Base-by-base conservation (phyloP, 768 basidiomycete species). In the button mushroom (Agaricus bisporus) region DNA sequence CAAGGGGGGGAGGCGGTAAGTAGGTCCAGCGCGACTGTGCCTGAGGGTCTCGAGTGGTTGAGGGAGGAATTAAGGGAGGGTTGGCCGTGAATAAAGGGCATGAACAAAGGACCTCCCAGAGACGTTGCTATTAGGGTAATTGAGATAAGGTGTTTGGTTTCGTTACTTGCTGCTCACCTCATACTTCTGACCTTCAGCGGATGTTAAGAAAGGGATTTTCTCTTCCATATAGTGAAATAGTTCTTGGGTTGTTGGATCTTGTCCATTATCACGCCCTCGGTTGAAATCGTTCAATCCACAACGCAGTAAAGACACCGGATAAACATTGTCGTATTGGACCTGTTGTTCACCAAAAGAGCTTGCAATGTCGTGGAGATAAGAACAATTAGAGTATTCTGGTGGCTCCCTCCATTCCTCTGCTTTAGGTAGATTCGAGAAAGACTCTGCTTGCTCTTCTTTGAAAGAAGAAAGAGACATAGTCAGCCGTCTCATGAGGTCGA, bases 101-200 rank as follows among this genome's bases (percentile, higher is more conserved):
- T 11, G 68, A 76, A 41, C 73, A 78, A 18, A 87, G 79, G 2
- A 78, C 78, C 35, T 80, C 73, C 85, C 86, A 89, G 20, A 89
- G 66, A 62, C 70, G 76, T 81, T 70, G 62, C 70, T 70, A 50
- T 11, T 45, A 15, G 35, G 36, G 25, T 49, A 29, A 55, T 52
- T 3, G 47, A 28, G 20, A 49, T 22, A 1, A 7, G 4, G 15
- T 18, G 2, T 10, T 35, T 28, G 20, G 15, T 25, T 20, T 18
- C n/a, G 32, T 32, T n/a, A 43, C 28, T 1, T 17, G 44, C 32
- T 9, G 41, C 72, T 14, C 49, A 88, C 87, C 74, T 86, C 81
- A 60, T 75, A 80, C 51, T 65, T 54, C 15, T 72, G 60, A 8
- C 79, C 85, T 12, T 79, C 76, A 41, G 77, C 76, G 1, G 76